A percentile compares a stretch with the other conserved stretches of the same genome.
These are phyloP conservation scores for Starmerella gropengiesseri DNA, from an alignment of 805 yeast species.

Conservation along the genomic window DNA sequence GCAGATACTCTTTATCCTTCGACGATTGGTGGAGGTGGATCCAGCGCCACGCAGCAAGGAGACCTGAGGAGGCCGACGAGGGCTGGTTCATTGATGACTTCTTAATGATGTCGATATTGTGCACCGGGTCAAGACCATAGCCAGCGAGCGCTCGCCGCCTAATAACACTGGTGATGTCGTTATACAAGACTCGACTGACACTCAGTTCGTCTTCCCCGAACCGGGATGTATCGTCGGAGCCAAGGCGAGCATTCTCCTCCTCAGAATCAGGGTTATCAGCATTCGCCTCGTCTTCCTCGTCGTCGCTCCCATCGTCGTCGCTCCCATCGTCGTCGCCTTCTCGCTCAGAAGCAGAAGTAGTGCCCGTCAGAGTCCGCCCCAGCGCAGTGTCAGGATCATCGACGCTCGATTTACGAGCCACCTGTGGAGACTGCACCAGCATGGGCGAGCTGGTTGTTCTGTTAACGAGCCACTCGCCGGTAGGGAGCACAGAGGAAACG, in stretches of 20 bases:
- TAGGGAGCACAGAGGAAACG: not conserved
- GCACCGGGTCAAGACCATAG: conserved; percentile 57
- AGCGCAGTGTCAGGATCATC: too few relatives aligned
- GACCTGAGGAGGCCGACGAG: conserved; percentile 38
- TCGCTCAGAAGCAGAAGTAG: too few relatives aligned
- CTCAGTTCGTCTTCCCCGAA: conserved; percentile 20
- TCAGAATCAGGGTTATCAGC: conserved; percentile 5
- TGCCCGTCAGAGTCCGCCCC: too few relatives aligned
- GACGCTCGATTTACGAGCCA: too few relatives aligned
- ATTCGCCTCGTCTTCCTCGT: conserved; percentile 2
- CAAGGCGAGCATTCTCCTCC: not conserved
- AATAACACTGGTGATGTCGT: conserved; percentile 67
- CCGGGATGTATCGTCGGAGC: conserved; percentile 12
- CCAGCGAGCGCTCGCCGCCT: conserved; percentile 60
- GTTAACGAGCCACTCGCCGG: conserved; percentile 1
- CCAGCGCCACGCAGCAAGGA: conserved; percentile 87
- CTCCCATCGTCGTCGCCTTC: too few relatives aligned
- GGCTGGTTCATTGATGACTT: not conserved
- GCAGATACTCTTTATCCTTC: conserved; percentile 46
- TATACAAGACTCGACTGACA: conserved; percentile 38
- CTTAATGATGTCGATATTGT: conserved; percentile 43
- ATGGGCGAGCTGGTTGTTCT: too few relatives aligned
- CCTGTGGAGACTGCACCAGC: too few relatives aligned
- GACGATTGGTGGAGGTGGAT: conserved; percentile 57
- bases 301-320: not conserved